These are phyloP conservation scores for Papiliotrema flavescens DNA, from an alignment of 1,284 basidiomycete genomes.

Conservation along the genomic window DNA sequence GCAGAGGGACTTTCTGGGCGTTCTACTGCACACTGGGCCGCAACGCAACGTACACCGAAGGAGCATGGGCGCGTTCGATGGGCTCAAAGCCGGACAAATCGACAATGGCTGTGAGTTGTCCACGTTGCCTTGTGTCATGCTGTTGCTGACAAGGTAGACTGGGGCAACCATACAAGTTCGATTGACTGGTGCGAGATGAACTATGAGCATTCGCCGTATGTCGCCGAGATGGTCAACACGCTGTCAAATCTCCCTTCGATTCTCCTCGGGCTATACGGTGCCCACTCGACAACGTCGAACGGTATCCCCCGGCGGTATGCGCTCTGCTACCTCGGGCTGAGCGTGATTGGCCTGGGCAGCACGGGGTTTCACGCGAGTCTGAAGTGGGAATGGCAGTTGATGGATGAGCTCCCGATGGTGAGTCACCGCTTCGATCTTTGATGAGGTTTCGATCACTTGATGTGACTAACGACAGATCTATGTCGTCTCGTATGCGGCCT, in stretches of 20 bases:
- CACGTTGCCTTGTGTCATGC: background rate
- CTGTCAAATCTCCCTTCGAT: conserved; percentile 52
- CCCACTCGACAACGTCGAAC: conserved; percentile 14
- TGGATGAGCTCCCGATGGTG: conserved; percentile 51
- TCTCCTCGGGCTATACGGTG: conserved; percentile 47
- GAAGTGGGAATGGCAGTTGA: conserved; percentile 49
- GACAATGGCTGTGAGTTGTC: conserved; percentile 34
- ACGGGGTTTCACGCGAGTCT: conserved; percentile 47
- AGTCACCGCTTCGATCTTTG: conserved; percentile 4
- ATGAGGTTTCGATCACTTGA: background rate
- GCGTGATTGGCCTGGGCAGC: conserved; percentile 43
- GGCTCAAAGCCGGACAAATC: conserved; percentile 33
- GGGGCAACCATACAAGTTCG: conserved; percentile 37
- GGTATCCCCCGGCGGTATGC: conserved; percentile 35
- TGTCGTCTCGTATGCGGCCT: conserved; percentile 38
- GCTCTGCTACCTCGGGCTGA: conserved; percentile 39
- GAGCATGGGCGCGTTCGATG: conserved; percentile 44
- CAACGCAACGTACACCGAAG: too few relatives aligned
- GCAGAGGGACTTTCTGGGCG: too few relatives aligned
- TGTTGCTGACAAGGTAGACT: conserved; percentile 17
- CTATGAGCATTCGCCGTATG: conserved; percentile 44
- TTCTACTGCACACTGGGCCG: too few relatives aligned
- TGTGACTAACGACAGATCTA: conserved; percentile 35
- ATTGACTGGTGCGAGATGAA: conserved; percentile 48
- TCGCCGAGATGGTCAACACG: conserved; percentile 50